A percentile compares a stretch with the other conserved stretches of the same genome.
Evolutionary conservation across 768 basidiomycete species (phyloP).

Genomic region (Cystobasidium tubakii): DNA sequence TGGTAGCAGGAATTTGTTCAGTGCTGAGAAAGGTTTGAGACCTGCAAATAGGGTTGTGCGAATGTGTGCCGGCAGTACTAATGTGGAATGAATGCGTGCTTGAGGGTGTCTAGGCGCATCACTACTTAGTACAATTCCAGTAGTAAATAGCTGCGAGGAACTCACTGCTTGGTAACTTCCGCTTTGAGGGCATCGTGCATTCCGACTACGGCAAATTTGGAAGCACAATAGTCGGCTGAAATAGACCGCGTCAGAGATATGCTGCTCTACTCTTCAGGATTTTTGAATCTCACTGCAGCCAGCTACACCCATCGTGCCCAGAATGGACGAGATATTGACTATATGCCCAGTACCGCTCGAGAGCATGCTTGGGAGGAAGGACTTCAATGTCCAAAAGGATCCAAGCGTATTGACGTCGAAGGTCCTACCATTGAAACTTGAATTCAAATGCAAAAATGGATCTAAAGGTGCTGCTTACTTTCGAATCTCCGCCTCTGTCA

Average conservation of each 20-base stretch:
- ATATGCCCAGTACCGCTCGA: constrained; percentile 74
- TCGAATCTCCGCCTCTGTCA: constrained; percentile 67
- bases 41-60: constrained; percentile 70
- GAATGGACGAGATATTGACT: constrained; percentile 51
- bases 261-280: constrained; percentile 55
- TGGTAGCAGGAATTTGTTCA: constrained; percentile 71
- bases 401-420: constrained; percentile 80
- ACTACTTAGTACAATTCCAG: constrained; percentile 51
- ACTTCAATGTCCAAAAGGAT: constrained; percentile 87
- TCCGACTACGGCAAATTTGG: constrained; percentile 79
- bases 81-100: constrained; percentile 73
- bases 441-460: neutral
- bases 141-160: too few relatives aligned
- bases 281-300: constrained; percentile 2
- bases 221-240: constrained; percentile 79
- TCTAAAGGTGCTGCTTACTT: constrained; percentile 57
- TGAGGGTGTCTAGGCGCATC: constrained; percentile 53
- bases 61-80: constrained; percentile 74
- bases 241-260: constrained; percentile 52
- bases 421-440: constrained; percentile 58
- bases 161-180: constrained; percentile 58
- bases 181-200: constrained; percentile 78
- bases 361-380: constrained; percentile 85
- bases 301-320: constrained; percentile 54
- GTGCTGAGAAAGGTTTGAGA: constrained; percentile 54